Evolutionary conservation across 2,329 filamentous ascomycete genomes (phyloP).

Genomic region (Hymenoscyphus fraxineus): DNA sequence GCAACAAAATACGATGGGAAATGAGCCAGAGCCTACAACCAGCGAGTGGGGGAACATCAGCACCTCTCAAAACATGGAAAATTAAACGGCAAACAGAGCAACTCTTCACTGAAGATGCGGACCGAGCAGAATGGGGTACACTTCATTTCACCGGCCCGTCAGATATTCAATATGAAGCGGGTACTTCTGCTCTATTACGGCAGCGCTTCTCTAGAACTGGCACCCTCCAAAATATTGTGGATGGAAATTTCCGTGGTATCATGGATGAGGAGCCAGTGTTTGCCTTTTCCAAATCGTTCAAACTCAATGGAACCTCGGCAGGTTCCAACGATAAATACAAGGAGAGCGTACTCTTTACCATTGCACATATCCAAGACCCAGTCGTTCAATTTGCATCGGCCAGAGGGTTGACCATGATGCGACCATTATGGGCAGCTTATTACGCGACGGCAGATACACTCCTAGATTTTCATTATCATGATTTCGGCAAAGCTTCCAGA

Average conservation of each 20-base stretch:
- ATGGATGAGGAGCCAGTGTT: slow-evolving; percentile 79
- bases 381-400: slow-evolving; percentile 76
- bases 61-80: slow-evolving; percentile 61
- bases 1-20: slow-evolving; percentile 67
- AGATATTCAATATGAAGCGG: slow-evolving; percentile 65
- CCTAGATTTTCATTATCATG: slow-evolving; percentile 70
- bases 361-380: slow-evolving; percentile 73
- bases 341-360: slow-evolving; percentile 67
- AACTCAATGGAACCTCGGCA: slow-evolving; percentile 39
- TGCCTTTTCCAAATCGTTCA: slow-evolving; percentile 68
- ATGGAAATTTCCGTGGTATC: slow-evolving; percentile 63
- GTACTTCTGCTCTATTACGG: slow-evolving; percentile 62
- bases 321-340: slow-evolving; percentile 25
- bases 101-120: slow-evolving; percentile 68
- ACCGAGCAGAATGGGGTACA: slow-evolving; percentile 81
- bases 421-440: slow-evolving; percentile 75
- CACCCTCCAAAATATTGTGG: slow-evolving; percentile 61
- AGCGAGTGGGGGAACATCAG: slow-evolving; percentile 32
- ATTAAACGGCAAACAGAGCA: slow-evolving; percentile 58
- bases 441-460: slow-evolving; percentile 61
- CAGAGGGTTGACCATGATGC: slow-evolving; percentile 72
- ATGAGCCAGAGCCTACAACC: slow-evolving; percentile 45
- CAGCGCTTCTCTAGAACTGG: slow-evolving; percentile 67
- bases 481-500: slow-evolving; percentile 60
- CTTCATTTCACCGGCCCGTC: slow-evolving; percentile 71